Conservation (phyloP, 192 early-diverging fungal genomes). For the Umbelopsis sp. region DNA sequence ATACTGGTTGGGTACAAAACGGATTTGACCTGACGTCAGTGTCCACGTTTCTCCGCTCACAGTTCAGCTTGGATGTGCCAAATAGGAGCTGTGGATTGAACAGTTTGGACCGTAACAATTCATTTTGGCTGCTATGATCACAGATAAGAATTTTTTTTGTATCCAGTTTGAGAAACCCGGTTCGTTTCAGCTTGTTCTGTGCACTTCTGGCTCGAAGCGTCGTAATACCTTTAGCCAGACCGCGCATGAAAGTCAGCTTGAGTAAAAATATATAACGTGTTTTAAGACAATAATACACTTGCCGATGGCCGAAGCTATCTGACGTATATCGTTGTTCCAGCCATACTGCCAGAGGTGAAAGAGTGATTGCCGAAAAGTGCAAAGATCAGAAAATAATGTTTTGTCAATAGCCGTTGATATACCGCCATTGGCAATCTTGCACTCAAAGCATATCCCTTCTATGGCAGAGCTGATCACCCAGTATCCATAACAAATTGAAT, state of each 20-base stretch:
- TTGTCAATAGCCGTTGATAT: neutral
- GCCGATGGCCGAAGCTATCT: neutral
- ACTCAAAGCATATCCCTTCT: neutral
- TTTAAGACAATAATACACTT: neutral
- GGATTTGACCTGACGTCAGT: slow-evolving; percentile 5
- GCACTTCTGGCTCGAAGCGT: neutral
- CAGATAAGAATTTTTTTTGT: neutral
- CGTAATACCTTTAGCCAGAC: neutral
- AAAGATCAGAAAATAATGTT: neutral
- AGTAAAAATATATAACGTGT: neutral
- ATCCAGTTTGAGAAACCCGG: neutral
- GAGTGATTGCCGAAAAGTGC: neutral
- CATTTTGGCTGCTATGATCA: neutral
- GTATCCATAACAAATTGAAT: neutral
- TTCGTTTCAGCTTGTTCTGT: slow-evolving; percentile 1
- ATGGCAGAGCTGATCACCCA: neutral
- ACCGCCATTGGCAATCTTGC: neutral
- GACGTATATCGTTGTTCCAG: neutral
- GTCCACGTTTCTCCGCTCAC: neutral
- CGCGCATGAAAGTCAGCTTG: neutral
- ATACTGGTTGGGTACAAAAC: slow-evolving; percentile 4
- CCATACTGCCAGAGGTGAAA: neutral
- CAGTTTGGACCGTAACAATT: neutral
- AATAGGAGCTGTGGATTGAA: neutral
- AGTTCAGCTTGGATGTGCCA: neutral